Conservation (phyloP, 1,284 basidiomycete genomes). For the Apiotrichum sp. region DNA sequence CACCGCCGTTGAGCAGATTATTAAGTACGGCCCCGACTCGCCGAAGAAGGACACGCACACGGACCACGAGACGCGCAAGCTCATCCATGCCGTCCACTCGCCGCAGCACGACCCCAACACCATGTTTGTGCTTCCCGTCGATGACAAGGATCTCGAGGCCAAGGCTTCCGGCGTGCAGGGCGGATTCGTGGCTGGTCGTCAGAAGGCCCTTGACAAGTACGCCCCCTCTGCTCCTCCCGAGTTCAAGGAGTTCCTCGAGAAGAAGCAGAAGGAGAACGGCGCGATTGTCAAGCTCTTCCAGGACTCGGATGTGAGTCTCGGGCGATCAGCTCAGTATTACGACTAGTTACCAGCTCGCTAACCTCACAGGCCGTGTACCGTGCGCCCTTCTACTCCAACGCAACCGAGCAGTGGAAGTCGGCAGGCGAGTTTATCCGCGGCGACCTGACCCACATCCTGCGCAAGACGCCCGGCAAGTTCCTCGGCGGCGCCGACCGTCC, state of each 20-base stretch:
- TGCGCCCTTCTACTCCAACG: slow-evolving; percentile 28
- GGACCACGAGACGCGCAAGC: slow-evolving; percentile 25
- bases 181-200: slow-evolving; percentile 51
- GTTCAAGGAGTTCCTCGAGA: slow-evolving; percentile 54
- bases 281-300: slow-evolving; percentile 46
- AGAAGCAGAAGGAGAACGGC: slow-evolving; percentile 53
- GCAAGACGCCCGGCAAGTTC: slow-evolving; percentile 30
- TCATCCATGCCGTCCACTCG: slow-evolving; percentile 51
- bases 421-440: slow-evolving; percentile 35
- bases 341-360: too few species aligned
- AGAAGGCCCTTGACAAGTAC: slow-evolving; percentile 41
- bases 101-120: slow-evolving; percentile 57
- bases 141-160: slow-evolving; percentile 54
- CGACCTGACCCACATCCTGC: slow-evolving; percentile 34
- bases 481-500: slow-evolving; percentile 27
- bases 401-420: slow-evolving; percentile 34
- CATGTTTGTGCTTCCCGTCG: slow-evolving; percentile 50
- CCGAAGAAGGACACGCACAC: slow-evolving; percentile 36
- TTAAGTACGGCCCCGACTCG: slow-evolving; percentile 49
- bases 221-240: slow-evolving; percentile 48
- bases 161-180: slow-evolving; percentile 47
- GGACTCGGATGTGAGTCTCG: slow-evolving; percentile 24
- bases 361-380: slow-evolving; percentile 20
- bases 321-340: not conserved
- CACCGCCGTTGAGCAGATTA: slow-evolving; percentile 53